A percentile compares a stretch with the other conserved stretches of the same genome.
Evolutionary conservation across 2,329 filamentous ascomycete genomes (phyloP).

Genomic region (Cladosporium phlei): DNA sequence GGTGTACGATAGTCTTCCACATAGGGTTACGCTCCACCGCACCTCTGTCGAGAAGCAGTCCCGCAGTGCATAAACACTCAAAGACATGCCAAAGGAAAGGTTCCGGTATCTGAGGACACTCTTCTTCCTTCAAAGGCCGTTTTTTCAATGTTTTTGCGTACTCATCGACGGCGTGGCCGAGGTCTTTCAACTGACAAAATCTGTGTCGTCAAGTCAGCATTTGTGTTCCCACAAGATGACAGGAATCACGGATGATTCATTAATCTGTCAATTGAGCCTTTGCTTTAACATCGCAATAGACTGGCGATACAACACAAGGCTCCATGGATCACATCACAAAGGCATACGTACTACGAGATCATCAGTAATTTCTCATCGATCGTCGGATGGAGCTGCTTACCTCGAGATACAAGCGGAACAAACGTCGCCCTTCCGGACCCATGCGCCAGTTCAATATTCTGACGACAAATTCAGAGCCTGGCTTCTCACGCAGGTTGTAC

Average conservation of each 20-base stretch:
- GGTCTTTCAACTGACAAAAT: no score
- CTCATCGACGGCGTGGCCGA: no score
- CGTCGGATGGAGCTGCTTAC: neutral
- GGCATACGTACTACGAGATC: neutral
- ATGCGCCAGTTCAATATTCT: constrained; percentile 1
- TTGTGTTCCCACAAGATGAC: no score
- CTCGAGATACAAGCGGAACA: neutral
- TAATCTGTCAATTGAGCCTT: no score
- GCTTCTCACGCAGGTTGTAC: neutral
- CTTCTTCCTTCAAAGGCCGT: no score
- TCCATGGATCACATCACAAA: no score
- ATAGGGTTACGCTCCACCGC: neutral
- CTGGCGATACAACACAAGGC: no score
- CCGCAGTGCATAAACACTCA: constrained; percentile 14
- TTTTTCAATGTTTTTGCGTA: no score
- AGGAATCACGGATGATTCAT: no score
- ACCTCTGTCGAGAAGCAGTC: constrained; percentile 17
- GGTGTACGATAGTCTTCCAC: constrained; percentile 17
- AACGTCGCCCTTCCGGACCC: neutral
- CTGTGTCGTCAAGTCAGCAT: no score
- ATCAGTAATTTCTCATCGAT: no score
- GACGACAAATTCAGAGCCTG: neutral
- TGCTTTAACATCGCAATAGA: no score
- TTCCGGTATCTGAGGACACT: constrained; percentile 3
- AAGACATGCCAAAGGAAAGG: constrained; percentile 19